These are phyloP conservation scores for Penicillium tannophilum DNA, from an alignment of 495 filamentous ascomycete genomes.

Conservation along the genomic window DNA sequence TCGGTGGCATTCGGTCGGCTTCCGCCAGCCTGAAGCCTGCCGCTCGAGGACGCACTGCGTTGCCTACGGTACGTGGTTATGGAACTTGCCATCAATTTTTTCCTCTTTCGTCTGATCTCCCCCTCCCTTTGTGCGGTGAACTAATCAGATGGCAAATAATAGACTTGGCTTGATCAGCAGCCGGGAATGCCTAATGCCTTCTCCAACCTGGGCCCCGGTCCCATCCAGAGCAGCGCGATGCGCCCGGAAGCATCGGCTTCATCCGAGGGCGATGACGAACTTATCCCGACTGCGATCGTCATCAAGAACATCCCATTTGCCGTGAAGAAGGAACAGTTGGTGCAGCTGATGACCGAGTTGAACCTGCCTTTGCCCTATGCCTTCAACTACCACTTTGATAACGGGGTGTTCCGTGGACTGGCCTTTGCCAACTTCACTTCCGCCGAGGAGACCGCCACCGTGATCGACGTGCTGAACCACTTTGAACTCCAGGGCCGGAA, in stretches of 20 bases:
- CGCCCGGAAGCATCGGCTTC: slow-evolving; percentile 52
- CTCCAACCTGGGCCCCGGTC: slow-evolving; percentile 53
- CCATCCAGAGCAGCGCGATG: slow-evolving; percentile 54
- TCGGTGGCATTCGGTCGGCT: slow-evolving; percentile 56
- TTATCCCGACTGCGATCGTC: slow-evolving; percentile 97
- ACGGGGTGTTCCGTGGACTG: slow-evolving; percentile 92
- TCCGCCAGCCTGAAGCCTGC: slow-evolving; percentile 60
- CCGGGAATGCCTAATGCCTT: slow-evolving; percentile 56
- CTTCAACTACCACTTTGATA: slow-evolving; percentile 99
- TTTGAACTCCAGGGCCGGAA: slow-evolving; percentile 94
- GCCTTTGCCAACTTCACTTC: slow-evolving; percentile 99
- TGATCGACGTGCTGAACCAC: slow-evolving; percentile 90
- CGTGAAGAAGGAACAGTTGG: slow-evolving; percentile 93
- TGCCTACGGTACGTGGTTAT: slow-evolving; percentile 55
- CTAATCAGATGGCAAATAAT: slow-evolving; percentile 2
- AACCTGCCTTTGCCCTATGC: slow-evolving; percentile 91
- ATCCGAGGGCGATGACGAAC: slow-evolving; percentile 70
- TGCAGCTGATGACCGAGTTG: slow-evolving; percentile 88
- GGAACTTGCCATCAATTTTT: neutral
- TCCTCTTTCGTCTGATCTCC: neutral
- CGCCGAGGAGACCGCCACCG: slow-evolving; percentile 84
- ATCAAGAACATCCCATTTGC: slow-evolving; percentile 99
- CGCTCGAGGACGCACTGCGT: slow-evolving; percentile 53
- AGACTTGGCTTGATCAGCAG: slow-evolving; percentile 65
- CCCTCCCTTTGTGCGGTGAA: neutral